phyloP scores from a whole-genome alignment of 371 early-diverging fungal species.

The Haplosporangium sp. region DNA sequence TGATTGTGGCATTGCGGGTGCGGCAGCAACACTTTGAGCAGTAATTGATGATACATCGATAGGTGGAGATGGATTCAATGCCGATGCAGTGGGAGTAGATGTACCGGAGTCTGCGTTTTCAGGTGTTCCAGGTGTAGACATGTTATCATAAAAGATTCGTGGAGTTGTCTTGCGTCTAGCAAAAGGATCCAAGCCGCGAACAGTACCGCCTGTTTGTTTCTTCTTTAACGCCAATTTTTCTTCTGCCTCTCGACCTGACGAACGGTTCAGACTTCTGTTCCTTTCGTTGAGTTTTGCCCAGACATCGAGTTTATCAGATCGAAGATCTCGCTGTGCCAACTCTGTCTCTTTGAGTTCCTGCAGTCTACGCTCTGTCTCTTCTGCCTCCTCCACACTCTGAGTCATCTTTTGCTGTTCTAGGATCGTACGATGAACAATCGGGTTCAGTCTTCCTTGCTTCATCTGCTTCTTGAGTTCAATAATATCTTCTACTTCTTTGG shows the following conservation, averaged over 20 bases:
- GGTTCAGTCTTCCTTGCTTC: constrained; percentile 66
- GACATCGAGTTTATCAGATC: constrained; percentile 57
- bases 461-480: constrained; percentile 63
- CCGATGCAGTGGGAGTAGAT: constrained; percentile 19
- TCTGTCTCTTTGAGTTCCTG: constrained; percentile 54
- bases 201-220: constrained; percentile 13
- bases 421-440: constrained; percentile 46
- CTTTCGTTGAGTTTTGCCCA: constrained; percentile 67
- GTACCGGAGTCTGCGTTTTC: constrained; percentile 29
- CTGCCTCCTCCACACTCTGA: constrained; percentile 33
- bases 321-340: constrained; percentile 34
- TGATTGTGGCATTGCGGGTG: constrained; percentile 52
- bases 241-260: constrained; percentile 46
- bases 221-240: constrained; percentile 23
- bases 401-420: constrained; percentile 39
- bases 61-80: neutral
- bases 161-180: constrained; percentile 54
- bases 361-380: constrained; percentile 34
- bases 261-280: constrained; percentile 46
- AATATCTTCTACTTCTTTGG: constrained; percentile 67
- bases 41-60: constrained; percentile 15
- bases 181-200: constrained; percentile 51
- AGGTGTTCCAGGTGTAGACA: constrained; percentile 26
- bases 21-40: constrained; percentile 25
- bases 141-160: constrained; percentile 34